A percentile compares a stretch with the other conserved stretches of the same genome.
Conservation (phyloP, 2,329 filamentous ascomycete genomes). For the Sporothrix luriei region DNA sequence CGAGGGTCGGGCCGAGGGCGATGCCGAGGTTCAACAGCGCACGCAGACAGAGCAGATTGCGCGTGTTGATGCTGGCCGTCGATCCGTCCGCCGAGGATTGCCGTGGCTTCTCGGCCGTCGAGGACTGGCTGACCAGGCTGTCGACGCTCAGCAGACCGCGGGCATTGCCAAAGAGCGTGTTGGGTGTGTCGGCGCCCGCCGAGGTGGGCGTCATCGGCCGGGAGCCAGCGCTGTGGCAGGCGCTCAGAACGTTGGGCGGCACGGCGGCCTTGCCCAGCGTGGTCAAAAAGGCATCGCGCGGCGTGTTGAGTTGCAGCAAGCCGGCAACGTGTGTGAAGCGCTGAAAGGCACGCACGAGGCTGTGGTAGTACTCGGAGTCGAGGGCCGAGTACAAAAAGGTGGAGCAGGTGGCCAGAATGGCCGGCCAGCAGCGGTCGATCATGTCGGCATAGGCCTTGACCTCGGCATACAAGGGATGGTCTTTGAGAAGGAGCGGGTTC, state of each 20-base stretch:
- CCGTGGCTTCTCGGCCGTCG: slow-evolving; percentile 61
- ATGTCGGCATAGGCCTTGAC: slow-evolving; percentile 78
- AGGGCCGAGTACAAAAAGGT: slow-evolving; percentile 91
- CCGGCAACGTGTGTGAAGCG: slow-evolving; percentile 95
- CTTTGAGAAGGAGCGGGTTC: slow-evolving; percentile 77
- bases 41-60: slow-evolving; percentile 86
- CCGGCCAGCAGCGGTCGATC: slow-evolving; percentile 93
- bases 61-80: slow-evolving; percentile 69
- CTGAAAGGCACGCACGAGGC: slow-evolving; percentile 88
- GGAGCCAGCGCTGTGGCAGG: slow-evolving; percentile 57
- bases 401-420: slow-evolving; percentile 89
- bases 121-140: slow-evolving; percentile 62
- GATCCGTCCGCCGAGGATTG: slow-evolving; percentile 60
- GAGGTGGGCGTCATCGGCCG: slow-evolving; percentile 50
- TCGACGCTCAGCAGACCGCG: slow-evolving; percentile 75
- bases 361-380: slow-evolving; percentile 92
- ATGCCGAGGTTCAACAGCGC: slow-evolving; percentile 95
- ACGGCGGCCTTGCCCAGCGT: slow-evolving; percentile 92
- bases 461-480: slow-evolving; percentile 70
- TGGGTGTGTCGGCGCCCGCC: slow-evolving; percentile 52
- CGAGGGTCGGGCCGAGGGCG: slow-evolving; percentile 84
- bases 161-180: slow-evolving; percentile 69
- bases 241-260: slow-evolving; percentile 73
- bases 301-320: slow-evolving; percentile 78
- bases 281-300: slow-evolving; percentile 90